phyloP scores from a whole-genome alignment of 2,329 filamentous ascomycete species.

The Xylariales sp. region DNA sequence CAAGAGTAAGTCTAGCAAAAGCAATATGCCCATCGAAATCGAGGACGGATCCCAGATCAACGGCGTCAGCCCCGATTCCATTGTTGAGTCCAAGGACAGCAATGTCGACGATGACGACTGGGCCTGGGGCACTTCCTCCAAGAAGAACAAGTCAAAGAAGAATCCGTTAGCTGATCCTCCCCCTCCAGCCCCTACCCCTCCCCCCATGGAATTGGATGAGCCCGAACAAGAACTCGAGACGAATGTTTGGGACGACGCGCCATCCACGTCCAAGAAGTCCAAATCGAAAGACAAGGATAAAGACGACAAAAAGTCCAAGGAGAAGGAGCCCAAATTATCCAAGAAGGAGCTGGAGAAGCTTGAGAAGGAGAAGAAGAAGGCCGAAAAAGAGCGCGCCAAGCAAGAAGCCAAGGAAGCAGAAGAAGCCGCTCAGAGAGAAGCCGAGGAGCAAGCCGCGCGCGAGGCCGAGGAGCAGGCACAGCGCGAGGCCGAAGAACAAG shows the following conservation, averaged over 20 bases:
- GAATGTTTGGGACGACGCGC: constrained; percentile 27
- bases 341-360: constrained; percentile 49
- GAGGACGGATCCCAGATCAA: constrained; percentile 41
- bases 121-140: constrained; percentile 36
- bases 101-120: constrained; percentile 39
- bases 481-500: constrained; percentile 20
- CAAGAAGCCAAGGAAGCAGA: constrained; percentile 21
- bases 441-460: constrained; percentile 25
- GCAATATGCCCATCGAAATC: constrained; percentile 45
- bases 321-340: constrained; percentile 38
- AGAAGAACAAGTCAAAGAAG: constrained; percentile 42
- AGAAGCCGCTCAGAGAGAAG: constrained; percentile 16
- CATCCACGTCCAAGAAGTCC: constrained; percentile 27
- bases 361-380: constrained; percentile 33
- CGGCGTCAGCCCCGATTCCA: constrained; percentile 40
- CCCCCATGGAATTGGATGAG: constrained; percentile 40
- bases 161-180: constrained; percentile 32
- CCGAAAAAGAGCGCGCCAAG: constrained; percentile 23
- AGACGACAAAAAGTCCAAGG: constrained; percentile 35
- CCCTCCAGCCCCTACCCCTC: constrained; percentile 44
- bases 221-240: constrained; percentile 29
- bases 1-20: constrained; percentile 48
- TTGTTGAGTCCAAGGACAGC: constrained; percentile 37
- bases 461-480: constrained; percentile 18
- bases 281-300: constrained; percentile 40